Evolutionary conservation across 2,329 filamentous ascomycete genomes (phyloP).

Genomic region (Neophaeococcomyces mojaviensis): DNA sequence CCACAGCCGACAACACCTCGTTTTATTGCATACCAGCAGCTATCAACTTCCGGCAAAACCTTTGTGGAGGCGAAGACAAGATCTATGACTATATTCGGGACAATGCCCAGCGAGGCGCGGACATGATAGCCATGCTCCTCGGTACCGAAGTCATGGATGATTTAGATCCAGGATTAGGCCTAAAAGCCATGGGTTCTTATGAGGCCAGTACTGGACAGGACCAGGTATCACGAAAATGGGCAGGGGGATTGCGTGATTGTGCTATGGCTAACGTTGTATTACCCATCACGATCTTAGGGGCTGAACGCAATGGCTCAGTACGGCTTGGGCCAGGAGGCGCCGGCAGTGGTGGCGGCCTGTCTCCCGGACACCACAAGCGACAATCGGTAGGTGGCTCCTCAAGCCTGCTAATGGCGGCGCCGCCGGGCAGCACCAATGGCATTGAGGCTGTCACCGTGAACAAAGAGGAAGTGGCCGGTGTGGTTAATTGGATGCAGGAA

Average conservation of each 20-base stretch:
- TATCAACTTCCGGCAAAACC: conserved; percentile 60
- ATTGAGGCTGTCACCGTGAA: conserved; percentile 16
- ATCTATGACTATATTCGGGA: conserved; percentile 58
- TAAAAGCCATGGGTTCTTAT: conserved; percentile 22
- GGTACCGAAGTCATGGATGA: conserved; percentile 64
- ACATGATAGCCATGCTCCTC: conserved; percentile 52
- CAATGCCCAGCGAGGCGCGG: conserved; percentile 58
- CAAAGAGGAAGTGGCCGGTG: conserved; percentile 33
- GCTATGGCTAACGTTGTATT: conserved; percentile 66
- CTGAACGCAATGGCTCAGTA: conserved; percentile 21
- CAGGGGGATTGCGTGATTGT: conserved; percentile 50
- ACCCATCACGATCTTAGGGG: conserved; percentile 48
- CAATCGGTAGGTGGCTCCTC: background rate
- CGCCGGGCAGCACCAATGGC: background rate
- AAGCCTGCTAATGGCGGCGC: background rate
- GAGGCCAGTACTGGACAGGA: conserved; percentile 17
- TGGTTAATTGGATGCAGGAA: conserved; percentile 52
- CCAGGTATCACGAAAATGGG: conserved; percentile 25
- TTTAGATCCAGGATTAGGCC: conserved; percentile 25
- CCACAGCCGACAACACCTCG: conserved; percentile 64
- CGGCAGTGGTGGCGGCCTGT: conserved; percentile 22
- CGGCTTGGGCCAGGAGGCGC: conserved; percentile 22
- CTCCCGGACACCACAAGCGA: conserved; percentile 12
- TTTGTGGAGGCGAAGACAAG: conserved; percentile 64
- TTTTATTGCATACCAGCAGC: conserved; percentile 67